A percentile compares a stretch with the other conserved stretches of the same genome.
Evolutionary conservation across 2,329 filamentous ascomycete genomes (phyloP).

Genomic region (Diaporthe sp.): DNA sequence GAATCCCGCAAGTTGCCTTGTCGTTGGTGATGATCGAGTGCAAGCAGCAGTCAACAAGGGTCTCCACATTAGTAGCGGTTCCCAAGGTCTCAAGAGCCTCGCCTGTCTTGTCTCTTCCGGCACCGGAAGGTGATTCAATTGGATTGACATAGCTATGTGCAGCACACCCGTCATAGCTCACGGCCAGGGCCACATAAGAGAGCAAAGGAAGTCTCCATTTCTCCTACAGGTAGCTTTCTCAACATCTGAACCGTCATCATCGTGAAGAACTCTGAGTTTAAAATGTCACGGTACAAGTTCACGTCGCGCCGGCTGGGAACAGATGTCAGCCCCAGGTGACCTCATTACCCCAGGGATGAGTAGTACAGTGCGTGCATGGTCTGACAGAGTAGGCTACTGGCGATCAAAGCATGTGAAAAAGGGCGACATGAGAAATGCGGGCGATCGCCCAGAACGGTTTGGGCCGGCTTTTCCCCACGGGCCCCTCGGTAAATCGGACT

Average conservation of each 20-base stretch:
- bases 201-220: background rate
- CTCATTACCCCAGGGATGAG: conserved; percentile 31
- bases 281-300: background rate
- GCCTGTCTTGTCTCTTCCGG: conserved; percentile 4
- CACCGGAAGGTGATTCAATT: conserved; percentile 10
- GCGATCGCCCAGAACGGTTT: conserved; percentile 24
- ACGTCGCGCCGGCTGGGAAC: background rate
- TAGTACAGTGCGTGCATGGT: conserved; percentile 6
- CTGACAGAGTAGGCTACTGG: conserved; percentile 2
- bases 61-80: conserved; percentile 9
- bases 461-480: conserved; percentile 36
- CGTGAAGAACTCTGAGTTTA: background rate
- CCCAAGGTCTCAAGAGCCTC: background rate
- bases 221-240: background rate
- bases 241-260: background rate
- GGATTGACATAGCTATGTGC: background rate
- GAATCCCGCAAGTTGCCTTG: background rate
- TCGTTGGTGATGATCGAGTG: background rate
- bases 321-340: conserved; percentile 31
- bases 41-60: background rate
- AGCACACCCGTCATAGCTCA: background rate
- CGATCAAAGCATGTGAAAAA: conserved; percentile 38
- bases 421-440: background rate
- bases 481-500: conserved; percentile 35
- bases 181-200: background rate